Conservation (phyloP, 140 eudicot species). For the Stevia rebaudiana region DNA sequence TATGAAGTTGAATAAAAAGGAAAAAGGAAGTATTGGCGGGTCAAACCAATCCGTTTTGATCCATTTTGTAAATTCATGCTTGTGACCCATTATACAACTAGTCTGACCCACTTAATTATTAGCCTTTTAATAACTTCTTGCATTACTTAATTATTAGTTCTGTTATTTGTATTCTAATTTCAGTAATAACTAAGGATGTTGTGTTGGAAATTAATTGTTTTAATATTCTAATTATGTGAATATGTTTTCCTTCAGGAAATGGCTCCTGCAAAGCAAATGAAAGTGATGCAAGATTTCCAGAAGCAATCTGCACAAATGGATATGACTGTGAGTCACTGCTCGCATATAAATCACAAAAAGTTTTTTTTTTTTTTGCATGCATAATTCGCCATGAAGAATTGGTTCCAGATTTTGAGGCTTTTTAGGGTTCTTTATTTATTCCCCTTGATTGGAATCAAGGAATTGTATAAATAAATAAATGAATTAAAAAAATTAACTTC, state of each 20-base stretch:
- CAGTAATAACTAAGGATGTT: constrained; percentile 1
- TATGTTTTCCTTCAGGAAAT: constrained; percentile 63
- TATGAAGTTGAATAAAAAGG: background rate
- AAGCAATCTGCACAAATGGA: constrained; percentile 98
- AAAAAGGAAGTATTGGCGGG: background rate
- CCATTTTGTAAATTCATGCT: background rate
- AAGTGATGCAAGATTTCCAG: constrained; percentile 88
- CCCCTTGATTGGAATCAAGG: background rate
- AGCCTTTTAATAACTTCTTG: background rate
- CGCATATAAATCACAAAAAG: background rate
- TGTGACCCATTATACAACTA: background rate
- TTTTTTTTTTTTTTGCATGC: background rate
- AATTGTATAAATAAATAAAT: background rate
- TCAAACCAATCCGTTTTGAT: background rate
- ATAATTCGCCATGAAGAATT: background rate
- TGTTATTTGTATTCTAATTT: background rate
- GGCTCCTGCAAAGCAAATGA: constrained; percentile 90
- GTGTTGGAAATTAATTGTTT: background rate
- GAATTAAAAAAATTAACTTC: background rate
- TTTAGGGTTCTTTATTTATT: background rate
- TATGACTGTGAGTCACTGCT: constrained; percentile 76
- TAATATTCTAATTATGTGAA: constrained; percentile 3
- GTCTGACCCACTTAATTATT: background rate
- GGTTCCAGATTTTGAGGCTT: background rate
- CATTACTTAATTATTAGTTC: background rate